Conservation (phyloP, 208 protist species). For the Leishmania guyanensis region DNA sequence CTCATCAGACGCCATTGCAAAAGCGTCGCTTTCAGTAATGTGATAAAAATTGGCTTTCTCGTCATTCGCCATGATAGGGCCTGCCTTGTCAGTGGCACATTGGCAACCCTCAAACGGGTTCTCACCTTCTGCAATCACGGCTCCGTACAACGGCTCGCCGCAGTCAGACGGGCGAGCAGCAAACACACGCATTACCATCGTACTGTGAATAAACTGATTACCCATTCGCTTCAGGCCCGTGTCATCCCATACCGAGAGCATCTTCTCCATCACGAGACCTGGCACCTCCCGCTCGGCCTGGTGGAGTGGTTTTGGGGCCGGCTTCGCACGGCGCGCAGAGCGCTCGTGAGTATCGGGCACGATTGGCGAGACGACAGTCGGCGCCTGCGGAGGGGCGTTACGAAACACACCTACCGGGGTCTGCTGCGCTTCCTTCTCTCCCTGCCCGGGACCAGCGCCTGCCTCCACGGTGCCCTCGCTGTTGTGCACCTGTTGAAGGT, state of each 20-base stretch:
- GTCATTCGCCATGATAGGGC: not conserved
- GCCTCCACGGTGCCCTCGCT: conserved; percentile 67
- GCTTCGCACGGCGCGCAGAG: conserved; percentile 46
- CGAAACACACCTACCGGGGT: conserved; percentile 24
- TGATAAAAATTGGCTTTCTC: conserved; percentile 12
- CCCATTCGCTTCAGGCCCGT: conserved; percentile 74
- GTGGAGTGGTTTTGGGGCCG: conserved; percentile 84
- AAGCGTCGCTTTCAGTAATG: conserved; percentile 45
- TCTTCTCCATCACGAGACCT: conserved; percentile 58
- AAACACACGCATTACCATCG: conserved; percentile 89
- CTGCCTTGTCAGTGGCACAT: not conserved
- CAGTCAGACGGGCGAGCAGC: conserved; percentile 55
- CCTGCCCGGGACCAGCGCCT: conserved; percentile 56
- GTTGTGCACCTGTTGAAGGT: conserved; percentile 84
- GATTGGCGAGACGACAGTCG: conserved; percentile 18
- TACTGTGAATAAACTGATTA: conserved; percentile 83
- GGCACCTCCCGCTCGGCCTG: conserved; percentile 68
- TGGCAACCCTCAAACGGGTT: conserved; percentile 43
- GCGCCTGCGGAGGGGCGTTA: conserved; percentile 32
- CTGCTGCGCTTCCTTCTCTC: conserved; percentile 13
- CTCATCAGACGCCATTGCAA: conserved; percentile 48
- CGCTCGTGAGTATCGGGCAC: conserved; percentile 37
- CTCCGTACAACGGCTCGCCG: conserved; percentile 50
- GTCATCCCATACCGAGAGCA: conserved; percentile 83
- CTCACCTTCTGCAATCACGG: conserved; percentile 43